Base-by-base conservation (phyloP, 164 flowering plant genomes). In the Protea cynaroides region DNA sequence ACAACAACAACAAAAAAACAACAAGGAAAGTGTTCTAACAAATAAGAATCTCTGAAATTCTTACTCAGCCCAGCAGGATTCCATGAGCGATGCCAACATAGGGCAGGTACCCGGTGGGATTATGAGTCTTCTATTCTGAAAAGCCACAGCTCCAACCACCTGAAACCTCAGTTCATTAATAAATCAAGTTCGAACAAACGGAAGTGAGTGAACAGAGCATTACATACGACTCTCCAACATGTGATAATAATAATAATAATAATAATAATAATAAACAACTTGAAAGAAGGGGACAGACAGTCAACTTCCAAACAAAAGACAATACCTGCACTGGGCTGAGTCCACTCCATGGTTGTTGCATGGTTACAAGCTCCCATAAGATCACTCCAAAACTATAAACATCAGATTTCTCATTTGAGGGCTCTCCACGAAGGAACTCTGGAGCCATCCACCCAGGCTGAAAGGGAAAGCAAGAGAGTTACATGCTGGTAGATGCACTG, bases 361-460 rank as follows among this genome's bases (percentile, higher is more conserved):
- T 72, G 19, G 97, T 90, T 29, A 87, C 81, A 62, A 93, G 94
- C 74, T 93, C 97, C 98, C 97, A 94, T 24, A 90, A 73, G 67
- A 94, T 86, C 24, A 94, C 98, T n/a, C 98, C 97, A 65, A 87
- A 94, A 74, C 97, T 91, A 71, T 85, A 94, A 46, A 94, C 97
- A 76, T 94, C 98, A 59, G 97, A 89, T 58, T 89, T 94, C 76
- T 94, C 97, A 74, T 90, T 83, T 25, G 95, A 76, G 22, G 97
- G 97, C 73, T 91, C 97, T 55, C 96, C 97, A 25, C 97, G 96
- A 59, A 91, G 96, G 64, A 94, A 90, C 65, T 93, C 98, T 56
- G 98, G 98, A 72, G 97, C 98, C 98, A 93, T 93, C 98, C 98
- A 93, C 79, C 90, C 98, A 13, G 98, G 98, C 98, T 93, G 88